Conservation (phyloP, 176 grass and related monocot genomes). For the Carex parvula region DNA sequence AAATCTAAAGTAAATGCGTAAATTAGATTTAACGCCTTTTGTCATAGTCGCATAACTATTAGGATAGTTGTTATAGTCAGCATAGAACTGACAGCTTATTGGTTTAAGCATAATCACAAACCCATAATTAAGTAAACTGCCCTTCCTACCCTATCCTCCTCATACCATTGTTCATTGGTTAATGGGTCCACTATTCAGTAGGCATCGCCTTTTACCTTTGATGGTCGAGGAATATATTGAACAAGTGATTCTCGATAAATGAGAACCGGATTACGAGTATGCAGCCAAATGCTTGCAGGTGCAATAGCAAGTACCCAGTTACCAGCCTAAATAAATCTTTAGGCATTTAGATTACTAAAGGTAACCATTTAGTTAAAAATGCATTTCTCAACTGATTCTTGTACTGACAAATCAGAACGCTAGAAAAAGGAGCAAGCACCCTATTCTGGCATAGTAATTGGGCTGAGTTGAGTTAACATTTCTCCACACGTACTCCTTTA, state of each 20-base stretch:
- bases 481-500: background rate
- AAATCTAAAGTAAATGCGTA: too few species aligned
- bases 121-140: too few species aligned
- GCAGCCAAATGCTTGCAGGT: background rate
- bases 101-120: too few species aligned
- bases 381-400: background rate
- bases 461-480: background rate
- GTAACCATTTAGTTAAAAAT: background rate
- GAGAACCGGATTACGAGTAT: background rate
- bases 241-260: background rate
- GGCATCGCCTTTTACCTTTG: too few species aligned
- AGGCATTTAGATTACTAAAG: background rate
- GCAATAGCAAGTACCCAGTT: background rate
- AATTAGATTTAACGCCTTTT: too few species aligned
- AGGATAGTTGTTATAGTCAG: too few species aligned
- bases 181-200: too few species aligned
- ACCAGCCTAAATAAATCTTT: background rate
- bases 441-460: background rate
- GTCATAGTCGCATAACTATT: too few species aligned
- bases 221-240: too few species aligned
- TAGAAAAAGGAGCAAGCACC: background rate
- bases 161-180: too few species aligned
- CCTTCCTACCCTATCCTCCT: too few species aligned
- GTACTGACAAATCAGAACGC: background rate
- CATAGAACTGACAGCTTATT: too few species aligned